Base-by-base conservation (phyloP, 257 asterid species). In the Fraxinus americana region DNA sequence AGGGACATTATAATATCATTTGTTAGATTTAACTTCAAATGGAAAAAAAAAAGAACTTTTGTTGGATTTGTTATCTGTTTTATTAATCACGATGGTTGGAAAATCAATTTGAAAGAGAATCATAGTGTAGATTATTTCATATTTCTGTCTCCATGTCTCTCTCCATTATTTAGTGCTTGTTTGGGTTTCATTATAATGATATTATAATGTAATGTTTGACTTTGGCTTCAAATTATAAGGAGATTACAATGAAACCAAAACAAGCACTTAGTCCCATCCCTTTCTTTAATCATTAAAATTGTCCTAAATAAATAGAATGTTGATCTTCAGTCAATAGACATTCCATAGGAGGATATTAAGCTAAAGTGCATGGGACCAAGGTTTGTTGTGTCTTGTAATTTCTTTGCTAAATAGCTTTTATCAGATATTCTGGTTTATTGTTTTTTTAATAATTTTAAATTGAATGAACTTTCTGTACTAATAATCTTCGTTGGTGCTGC, bases 61-160 rank as follows among this genome's bases (percentile, higher is more conserved):
- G 4, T 77, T 68, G 39, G 27, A 52, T 78, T 68, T 68, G 32
- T 71, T 72, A 48, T 67, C 72, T n/a, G 23, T 67, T 76, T 78
- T 72, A 78, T 27, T 75, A 34, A 45, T 45, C 65, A 73, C 32
- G 45, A 70, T 13, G 68, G 73, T 75, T 38, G 43, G 35, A 35
- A 54, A 69, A 34, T 32, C 30, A 30, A 41, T 27, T 19, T 74
- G 45, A 50, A 54, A 16, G 59, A 41, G 36, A 9, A 27, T 57
- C 21, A 41, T 73, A 16, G 36, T 32, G 59, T 77, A 36, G 30
- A 54, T 74, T 30, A 50, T 36, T 67, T 61, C 32, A 21, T 57
- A 39, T 54, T 29, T 39, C 72, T 57, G 50, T 76, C 19, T 72
- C 32, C 71, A 25, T 25, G 7, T 76, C 38, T 32, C 14, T 75